Evolutionary conservation across 345 rosid species (phyloP), one percentile per base, ranked within the genome.

Genomic region (Eutrema japonicum): DNA sequence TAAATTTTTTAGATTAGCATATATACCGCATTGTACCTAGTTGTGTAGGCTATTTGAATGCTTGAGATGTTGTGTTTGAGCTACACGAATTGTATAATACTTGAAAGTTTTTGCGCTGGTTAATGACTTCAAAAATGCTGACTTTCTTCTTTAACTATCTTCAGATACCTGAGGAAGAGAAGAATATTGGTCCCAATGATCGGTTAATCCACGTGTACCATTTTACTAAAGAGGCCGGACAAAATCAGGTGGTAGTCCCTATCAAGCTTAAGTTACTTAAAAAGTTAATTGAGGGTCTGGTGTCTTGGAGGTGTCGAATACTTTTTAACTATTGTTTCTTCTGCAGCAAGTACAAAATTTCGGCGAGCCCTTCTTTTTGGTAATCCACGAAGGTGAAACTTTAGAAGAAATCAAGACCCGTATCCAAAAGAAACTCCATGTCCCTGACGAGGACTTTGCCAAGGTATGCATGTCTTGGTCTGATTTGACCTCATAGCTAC

Each of bases 341-440:
- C 13, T 72, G 76, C 84, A 95, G 94, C 96, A 95, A 82, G 86
- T 95, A 38, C 96, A 92, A 60, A 90, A 92, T 74, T 95, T 95
- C 52, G 99, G 99, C 3, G 99, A 95, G 68, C 99, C 99, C 10
- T 95, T 95, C 82, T 88, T 95, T 82, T 77, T 92, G 82, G 96
- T 90, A 38, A 88, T 95, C 79, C 96, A 78, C 69, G 99, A 92
- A 73, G 94, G 89, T 68, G 99, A 95, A 81, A 92, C 89, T 29
- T 79, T 95, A 66, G 85, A 87, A 77, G 96, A 88, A 72, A 85
- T 87, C 26, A 95, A 90, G 81, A 69, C 56, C 42, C 89, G 96
- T 57, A 72, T 92, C 73, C 99, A 90, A 66, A 92, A 84, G 82
- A 95, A 92, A 69, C 79, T 95, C 68, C 90, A 82, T 78, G 88